Base-by-base conservation (phyloP, 1,139 yeast species). In the Hanseniaspora gamundiae region DNA sequence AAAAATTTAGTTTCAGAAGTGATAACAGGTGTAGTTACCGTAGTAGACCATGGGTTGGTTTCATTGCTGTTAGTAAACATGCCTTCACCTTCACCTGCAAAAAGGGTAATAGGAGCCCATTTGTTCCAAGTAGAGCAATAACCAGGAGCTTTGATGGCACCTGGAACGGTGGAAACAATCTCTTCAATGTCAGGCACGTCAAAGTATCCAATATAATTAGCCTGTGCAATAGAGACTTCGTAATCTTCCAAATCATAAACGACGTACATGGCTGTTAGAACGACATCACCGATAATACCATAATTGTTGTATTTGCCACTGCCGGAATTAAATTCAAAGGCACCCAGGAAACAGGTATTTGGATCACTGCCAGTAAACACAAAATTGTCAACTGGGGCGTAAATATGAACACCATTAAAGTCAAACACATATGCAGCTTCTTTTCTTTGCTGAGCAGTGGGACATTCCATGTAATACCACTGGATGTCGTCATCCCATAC, bases 161-260 rank as follows among this genome's bases (percentile, higher is more conserved):
- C 60, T 36, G 80, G 79, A 36, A 76, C 68, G 1, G 67, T 43
- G 2, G 64, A 54, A 1, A 57, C 44, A 30, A 74, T 68, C 2
- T 60, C 64, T 48, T 71, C 74, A 40, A 77, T 67, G 42, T 69
- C 59, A 45, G 68, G 71, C 5, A 62, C 61, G 24, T 55, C 52
- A 9, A 73, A 45, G 38, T 55, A 53, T 30, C 24, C 41, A 4
- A 7, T 43, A 40, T 38, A 38, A 41, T 63, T 63, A 7, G 78
- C 80, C 52, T 74, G 84, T 1, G 93, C 95, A 44, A 87, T 47
- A 1, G 80, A 78, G 27, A 87, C 66, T 56, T 78, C 76, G 42
- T 66, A 61, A 49, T 73, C 74, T 28, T 81, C 87, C 50, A 85
- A 64, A 61, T 87, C 93, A 54, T 74, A 85, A 38, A 85, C 94